These are phyloP conservation scores for Boletus sp. DNA, from an alignment of 768 basidiomycete genomes.

Conservation along the genomic window DNA sequence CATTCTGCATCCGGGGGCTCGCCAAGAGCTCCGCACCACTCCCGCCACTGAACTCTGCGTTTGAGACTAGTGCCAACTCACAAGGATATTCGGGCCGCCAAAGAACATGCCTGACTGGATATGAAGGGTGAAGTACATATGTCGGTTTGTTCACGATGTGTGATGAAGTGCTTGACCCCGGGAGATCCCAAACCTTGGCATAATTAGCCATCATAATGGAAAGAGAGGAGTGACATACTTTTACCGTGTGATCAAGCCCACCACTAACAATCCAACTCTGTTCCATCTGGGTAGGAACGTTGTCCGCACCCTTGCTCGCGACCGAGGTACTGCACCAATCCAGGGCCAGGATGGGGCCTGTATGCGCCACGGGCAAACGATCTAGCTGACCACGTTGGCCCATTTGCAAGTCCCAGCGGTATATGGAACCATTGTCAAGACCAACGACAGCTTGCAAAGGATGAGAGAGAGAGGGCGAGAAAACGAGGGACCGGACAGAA, in stretches of 20 bases:
- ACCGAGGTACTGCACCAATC: conserved; percentile 58
- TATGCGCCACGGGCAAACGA: conserved; percentile 70
- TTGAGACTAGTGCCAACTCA: conserved; percentile 72
- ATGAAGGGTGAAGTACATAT: conserved; percentile 72
- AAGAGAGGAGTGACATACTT: conserved; percentile 40
- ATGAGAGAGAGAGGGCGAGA: conserved; percentile 62
- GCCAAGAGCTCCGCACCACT: conserved; percentile 21
- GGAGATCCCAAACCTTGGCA: conserved; percentile 71
- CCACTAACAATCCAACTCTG: conserved; percentile 77
- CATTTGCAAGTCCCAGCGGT: conserved; percentile 78
- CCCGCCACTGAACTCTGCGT: conserved; percentile 47
- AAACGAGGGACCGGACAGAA: conserved; percentile 63
- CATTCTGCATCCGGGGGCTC: conserved; percentile 27
- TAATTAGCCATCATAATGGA: background rate
- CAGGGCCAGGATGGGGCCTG: conserved; percentile 64
- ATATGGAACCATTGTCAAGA: conserved; percentile 67
- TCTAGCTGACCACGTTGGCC: conserved; percentile 73
- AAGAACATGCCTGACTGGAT: conserved; percentile 65
- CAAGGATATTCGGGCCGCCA: conserved; percentile 80
- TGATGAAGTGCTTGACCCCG: conserved; percentile 32
- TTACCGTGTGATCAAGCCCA: conserved; percentile 75
- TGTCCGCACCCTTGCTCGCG: conserved; percentile 15
- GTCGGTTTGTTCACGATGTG: conserved; percentile 62
- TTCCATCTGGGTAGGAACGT: conserved; percentile 11
- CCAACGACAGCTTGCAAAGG: conserved; percentile 69